Base-by-base conservation (phyloP, 1,284 basidiomycete genomes). In the Cystobasidium pallidum region DNA sequence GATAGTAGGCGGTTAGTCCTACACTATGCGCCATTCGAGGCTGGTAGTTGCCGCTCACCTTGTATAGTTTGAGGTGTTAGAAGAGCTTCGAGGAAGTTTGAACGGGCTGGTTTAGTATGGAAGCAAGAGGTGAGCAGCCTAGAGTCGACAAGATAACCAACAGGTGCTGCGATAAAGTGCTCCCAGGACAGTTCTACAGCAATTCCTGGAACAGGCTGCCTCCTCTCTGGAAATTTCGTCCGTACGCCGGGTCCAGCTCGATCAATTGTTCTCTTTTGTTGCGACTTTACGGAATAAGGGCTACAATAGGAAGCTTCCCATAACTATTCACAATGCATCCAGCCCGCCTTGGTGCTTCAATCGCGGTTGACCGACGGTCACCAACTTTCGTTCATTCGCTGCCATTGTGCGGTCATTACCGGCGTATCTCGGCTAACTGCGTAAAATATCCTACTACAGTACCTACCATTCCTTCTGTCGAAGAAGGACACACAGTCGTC, bases 261-360 rank as follows among this genome's bases (percentile, higher is more conserved):
- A 36, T 41, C 32, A 28, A 24, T 19, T 58, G 55, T 34, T 41
- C 36, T 36, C 36, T 58, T 58, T 58, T 58, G 55, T 58, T 58
- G 55, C 11, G 15, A 11, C 19, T 17, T 8, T 45, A 3, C 8
- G 43, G 15, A 45, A 45, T 8, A 45, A 45, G 55, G 8, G 17
- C 6, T 24, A 34, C 30, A 58, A 58, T 36, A 19, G 55, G 32
- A 58, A 30, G 36, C 26, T 41, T 51, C 49, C 7, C 3, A 24
- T 24, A 6, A 26, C 3, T 24, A 47, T 11, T 19, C 6, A 3
- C 4, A 47, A 3, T 19, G 6, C 45, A 21, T 3, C n/a, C n/a
- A 19, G 11, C 8, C 49, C 49, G 49, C 49, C 26, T 26, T 26
- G 15, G 49, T 51, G 6, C 49, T 11, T 51, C n/a, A 51, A 51